A percentile compares a stretch with the other conserved stretches of the same genome.
Evolutionary conservation across 192 early-diverging fungal genomes (phyloP).

Genomic region (Jimgerdemannia flammicorona): DNA sequence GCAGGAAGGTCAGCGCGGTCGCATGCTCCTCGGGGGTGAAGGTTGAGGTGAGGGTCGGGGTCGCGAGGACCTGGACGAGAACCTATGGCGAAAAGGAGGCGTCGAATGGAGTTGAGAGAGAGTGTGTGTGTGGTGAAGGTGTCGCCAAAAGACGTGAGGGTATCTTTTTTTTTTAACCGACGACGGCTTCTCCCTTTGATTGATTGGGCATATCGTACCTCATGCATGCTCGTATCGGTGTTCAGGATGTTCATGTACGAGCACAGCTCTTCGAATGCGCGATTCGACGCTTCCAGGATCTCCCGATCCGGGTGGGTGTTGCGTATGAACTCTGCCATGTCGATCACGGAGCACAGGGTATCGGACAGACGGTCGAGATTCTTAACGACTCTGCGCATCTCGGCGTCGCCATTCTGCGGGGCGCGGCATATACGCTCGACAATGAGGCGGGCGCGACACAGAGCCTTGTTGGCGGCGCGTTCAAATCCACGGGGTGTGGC

Average conservation of each 20-base stretch:
- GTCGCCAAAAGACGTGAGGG: not conserved
- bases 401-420: constrained; percentile 37
- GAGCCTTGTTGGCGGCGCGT: constrained; percentile 40
- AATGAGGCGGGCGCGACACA: constrained; percentile 43
- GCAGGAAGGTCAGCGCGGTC: constrained; percentile 77
- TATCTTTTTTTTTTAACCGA: not conserved
- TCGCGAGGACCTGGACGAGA: constrained; percentile 62
- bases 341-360: constrained; percentile 86
- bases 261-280: constrained; percentile 69
- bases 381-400: constrained; percentile 77
- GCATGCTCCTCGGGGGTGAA: constrained; percentile 67
- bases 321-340: constrained; percentile 88
- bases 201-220: constrained; percentile 34
- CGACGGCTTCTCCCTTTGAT: too few relatives aligned
- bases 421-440: constrained; percentile 51
- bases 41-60: constrained; percentile 41
- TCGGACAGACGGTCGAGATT: constrained; percentile 87
- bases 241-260: constrained; percentile 91
- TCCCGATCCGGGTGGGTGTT: constrained; percentile 79
- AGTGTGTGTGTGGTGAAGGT: not conserved
- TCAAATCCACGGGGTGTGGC: constrained; percentile 36
- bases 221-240: constrained; percentile 82
- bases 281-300: constrained; percentile 72
- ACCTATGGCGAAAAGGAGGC: constrained; percentile 38
- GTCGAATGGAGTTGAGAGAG: not conserved